Evolutionary conservation across 495 filamentous ascomycete species (phyloP).

Genomic region (Apodospora peruviana): DNA sequence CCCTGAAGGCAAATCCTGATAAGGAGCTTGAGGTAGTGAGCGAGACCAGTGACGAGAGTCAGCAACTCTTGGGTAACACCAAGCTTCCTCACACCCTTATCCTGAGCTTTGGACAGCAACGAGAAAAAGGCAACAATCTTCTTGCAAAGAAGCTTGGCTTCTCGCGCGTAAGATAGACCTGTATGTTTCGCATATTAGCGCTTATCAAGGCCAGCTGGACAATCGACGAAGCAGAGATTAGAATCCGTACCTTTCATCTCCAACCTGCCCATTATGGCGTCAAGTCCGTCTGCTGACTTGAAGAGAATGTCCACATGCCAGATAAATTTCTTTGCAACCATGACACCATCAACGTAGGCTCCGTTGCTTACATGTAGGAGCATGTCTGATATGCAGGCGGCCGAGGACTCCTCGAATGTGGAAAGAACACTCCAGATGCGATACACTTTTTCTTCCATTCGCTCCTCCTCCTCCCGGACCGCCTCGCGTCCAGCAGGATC

Average conservation of each 20-base stretch:
- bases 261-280: constrained; percentile 59
- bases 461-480: constrained; percentile 80
- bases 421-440: constrained; percentile 97
- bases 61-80: constrained; percentile 96
- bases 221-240: background rate
- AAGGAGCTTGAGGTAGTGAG: constrained; percentile 96
- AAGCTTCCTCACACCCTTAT: constrained; percentile 77
- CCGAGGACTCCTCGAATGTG: constrained; percentile 94
- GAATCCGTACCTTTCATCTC: constrained; percentile 65
- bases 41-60: constrained; percentile 90
- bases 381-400: constrained; percentile 99
- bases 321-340: constrained; percentile 96
- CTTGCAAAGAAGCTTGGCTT: constrained; percentile 97
- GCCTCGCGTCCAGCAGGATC: constrained; percentile 67
- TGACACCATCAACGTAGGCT: constrained; percentile 87
- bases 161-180: constrained; percentile 87
- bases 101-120: constrained; percentile 86
- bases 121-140: constrained; percentile 99
- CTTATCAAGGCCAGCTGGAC: background rate
- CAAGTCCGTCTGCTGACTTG: constrained; percentile 78
- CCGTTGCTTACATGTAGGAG: constrained; percentile 98
- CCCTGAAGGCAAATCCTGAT: constrained; percentile 96
- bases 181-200: background rate
- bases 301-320: constrained; percentile 93
- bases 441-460: constrained; percentile 96